Conservation (phyloP, 345 rosid genomes). For the Murraya paniculata region DNA sequence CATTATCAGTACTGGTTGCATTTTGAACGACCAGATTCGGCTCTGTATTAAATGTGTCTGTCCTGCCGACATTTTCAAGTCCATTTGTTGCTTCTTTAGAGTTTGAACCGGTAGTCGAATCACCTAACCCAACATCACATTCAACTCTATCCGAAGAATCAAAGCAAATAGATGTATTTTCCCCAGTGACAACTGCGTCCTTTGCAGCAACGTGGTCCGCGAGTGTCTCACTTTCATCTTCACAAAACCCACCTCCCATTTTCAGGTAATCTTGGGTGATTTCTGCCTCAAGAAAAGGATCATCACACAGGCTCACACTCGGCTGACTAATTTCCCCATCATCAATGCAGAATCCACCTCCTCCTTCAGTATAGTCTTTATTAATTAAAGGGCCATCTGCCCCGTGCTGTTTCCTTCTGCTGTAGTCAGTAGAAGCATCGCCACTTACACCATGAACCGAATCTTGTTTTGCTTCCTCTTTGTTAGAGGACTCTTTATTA, state of each 20-base stretch:
- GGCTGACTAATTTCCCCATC: slow-evolving; percentile 39
- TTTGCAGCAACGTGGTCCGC: slow-evolving; percentile 26
- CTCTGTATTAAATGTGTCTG: neutral
- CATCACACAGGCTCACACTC: slow-evolving; percentile 17
- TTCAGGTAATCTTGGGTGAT: slow-evolving; percentile 37
- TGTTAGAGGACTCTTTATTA: slow-evolving; percentile 18
- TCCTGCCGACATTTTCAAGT: slow-evolving; percentile 6
- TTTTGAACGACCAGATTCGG: slow-evolving; percentile 14
- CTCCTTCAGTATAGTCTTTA: slow-evolving; percentile 37
- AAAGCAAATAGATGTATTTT: slow-evolving; percentile 9
- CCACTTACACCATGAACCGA: slow-evolving; percentile 10
- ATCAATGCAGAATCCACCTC: slow-evolving; percentile 53
- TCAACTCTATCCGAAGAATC: slow-evolving; percentile 14
- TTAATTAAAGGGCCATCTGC: slow-evolving; percentile 19
- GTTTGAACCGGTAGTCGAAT: slow-evolving; percentile 10
- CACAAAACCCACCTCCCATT: slow-evolving; percentile 76
- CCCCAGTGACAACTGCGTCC: neutral
- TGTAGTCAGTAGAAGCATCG: slow-evolving; percentile 8
- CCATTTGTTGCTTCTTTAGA: slow-evolving; percentile 5
- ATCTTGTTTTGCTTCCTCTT: slow-evolving; percentile 26
- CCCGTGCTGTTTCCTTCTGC: slow-evolving; percentile 18
- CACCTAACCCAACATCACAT: slow-evolving; percentile 10
- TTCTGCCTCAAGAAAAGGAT: slow-evolving; percentile 25
- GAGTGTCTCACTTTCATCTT: slow-evolving; percentile 39
- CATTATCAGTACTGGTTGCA: slow-evolving; percentile 9